Evolutionary conservation across 805 yeast species (phyloP).

Genomic region (Ogataea pilisensis): DNA sequence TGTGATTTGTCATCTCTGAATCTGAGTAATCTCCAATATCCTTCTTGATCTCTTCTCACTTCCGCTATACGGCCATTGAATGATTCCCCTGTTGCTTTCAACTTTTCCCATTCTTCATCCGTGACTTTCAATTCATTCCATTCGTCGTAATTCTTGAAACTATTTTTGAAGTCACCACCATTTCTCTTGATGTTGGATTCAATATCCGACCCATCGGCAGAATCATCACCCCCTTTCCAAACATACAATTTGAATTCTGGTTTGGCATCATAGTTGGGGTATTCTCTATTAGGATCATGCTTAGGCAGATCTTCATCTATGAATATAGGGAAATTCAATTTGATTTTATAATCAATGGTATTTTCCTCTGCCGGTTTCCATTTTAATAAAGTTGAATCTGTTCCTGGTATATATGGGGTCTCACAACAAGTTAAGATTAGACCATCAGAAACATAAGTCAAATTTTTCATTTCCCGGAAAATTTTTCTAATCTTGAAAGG

Average conservation of each 20-base stretch:
- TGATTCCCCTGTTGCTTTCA: slow-evolving; percentile 71
- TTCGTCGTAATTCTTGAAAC: slow-evolving; percentile 48
- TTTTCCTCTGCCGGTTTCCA: slow-evolving; percentile 99
- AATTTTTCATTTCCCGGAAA: slow-evolving; percentile 60
- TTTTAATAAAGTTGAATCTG: slow-evolving; percentile 79
- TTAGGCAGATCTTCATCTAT: slow-evolving; percentile 63
- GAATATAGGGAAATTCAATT: slow-evolving; percentile 52
- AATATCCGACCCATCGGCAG: slow-evolving; percentile 30
- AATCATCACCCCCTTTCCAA: slow-evolving; percentile 63
- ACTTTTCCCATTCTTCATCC: slow-evolving; percentile 75
- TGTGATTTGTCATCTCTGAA: slow-evolving; percentile 90
- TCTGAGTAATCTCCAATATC: slow-evolving; percentile 79
- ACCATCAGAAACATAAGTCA: slow-evolving; percentile 92
- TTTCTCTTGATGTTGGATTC: slow-evolving; percentile 33
- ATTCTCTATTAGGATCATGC: slow-evolving; percentile 65
- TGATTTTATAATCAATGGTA: slow-evolving; percentile 81
- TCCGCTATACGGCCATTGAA: slow-evolving; percentile 87
- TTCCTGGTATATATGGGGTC: slow-evolving; percentile 83
- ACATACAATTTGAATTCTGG: slow-evolving; percentile 67
- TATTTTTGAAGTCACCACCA: slow-evolving; percentile 29
- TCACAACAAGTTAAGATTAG: slow-evolving; percentile 88
- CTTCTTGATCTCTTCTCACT: slow-evolving; percentile 62
- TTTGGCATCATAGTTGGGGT: slow-evolving; percentile 74
- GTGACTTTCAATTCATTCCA: slow-evolving; percentile 60
- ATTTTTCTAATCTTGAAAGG: slow-evolving; percentile 76